Base-by-base conservation (phyloP, 495 filamentous ascomycete species). In the Tuber magnatum region DNA sequence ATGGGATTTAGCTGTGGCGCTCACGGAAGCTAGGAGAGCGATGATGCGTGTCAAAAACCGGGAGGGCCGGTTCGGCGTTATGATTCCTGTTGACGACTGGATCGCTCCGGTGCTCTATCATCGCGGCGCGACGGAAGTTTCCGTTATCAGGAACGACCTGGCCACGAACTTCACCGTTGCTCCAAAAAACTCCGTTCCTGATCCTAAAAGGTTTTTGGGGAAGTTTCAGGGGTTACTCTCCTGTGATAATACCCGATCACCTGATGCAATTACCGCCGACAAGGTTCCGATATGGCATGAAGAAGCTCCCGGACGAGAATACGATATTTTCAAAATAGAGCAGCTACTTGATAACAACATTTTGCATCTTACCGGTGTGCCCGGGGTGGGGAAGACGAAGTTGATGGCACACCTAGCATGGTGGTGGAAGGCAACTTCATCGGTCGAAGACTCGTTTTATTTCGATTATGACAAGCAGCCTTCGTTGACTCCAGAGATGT, bases 401-500 rank as follows among this genome's bases (percentile, higher is more conserved):
- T 44, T 79, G 7, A 42, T 73, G 38, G 28, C 68, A 7, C 77
- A 79, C 68, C 32, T 79, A 9, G 69, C 75, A 9, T 79, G 77
- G 77, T 79, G 77, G 77, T 79, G 77, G 77, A 79, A 79, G 72
- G 51, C 41, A 41, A 74, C 77, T n/a, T 71, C 68, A 8, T 39
- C 78, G n/a, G 72, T 79, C 7, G 39, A 78, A 69, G 76, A 78
- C 56, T 69, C 24, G 68, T 78, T 77, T 56, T 79, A 77, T 43
- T 79, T 78, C 72, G 75, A 78, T 70, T 79, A 68, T 32, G 68
- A 78, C 51, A 69, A 78, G 39, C 73, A 69, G 6, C 75, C 77
- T 3, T 51, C 71, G 14, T 76, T 79, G n/a, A 78, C 70, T 42
- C 68, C 71, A 9, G 77, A 78, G n/a, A 78, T 78, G 71, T 74